Conservation (phyloP, 2,329 filamentous ascomycete species). For the Sphaceloma murrayae region DNA sequence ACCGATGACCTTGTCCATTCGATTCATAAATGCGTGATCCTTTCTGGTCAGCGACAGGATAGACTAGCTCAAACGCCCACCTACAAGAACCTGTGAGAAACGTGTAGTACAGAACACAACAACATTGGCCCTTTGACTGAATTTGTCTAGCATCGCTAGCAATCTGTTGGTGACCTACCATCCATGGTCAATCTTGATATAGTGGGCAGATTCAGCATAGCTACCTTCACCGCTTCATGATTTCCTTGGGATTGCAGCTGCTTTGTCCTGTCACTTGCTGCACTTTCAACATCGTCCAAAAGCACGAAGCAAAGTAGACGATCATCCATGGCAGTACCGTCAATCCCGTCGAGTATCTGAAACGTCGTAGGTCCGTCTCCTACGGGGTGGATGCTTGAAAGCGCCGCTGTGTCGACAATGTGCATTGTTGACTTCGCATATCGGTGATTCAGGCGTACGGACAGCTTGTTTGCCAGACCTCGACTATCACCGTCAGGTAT, state of each 20-base stretch:
- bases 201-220: background rate
- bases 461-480: constrained; percentile 42
- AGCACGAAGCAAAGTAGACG: constrained; percentile 37
- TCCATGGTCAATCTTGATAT: constrained; percentile 15
- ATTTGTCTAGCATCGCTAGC: background rate
- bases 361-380: constrained; percentile 37
- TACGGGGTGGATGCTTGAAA: constrained; percentile 42
- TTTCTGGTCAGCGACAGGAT: background rate
- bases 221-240: constrained; percentile 39
- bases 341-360: constrained; percentile 35
- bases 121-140: background rate
- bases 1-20: background rate
- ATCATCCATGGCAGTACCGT: constrained; percentile 31
- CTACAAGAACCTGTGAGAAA: background rate
- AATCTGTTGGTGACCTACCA: constrained; percentile 3
- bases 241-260: constrained; percentile 33
- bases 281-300: constrained; percentile 43
- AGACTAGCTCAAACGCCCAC: background rate
- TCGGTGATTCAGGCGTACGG: constrained; percentile 34
- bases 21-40: background rate
- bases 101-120: background rate
- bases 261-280: constrained; percentile 38
- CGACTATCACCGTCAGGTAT: background rate
- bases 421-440: constrained; percentile 34
- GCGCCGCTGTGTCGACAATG: constrained; percentile 37